Evolutionary conservation across 2,329 filamentous ascomycete genomes (phyloP), one percentile per base, ranked within the genome.

Genomic region (Aspergillus proliferans): DNA sequence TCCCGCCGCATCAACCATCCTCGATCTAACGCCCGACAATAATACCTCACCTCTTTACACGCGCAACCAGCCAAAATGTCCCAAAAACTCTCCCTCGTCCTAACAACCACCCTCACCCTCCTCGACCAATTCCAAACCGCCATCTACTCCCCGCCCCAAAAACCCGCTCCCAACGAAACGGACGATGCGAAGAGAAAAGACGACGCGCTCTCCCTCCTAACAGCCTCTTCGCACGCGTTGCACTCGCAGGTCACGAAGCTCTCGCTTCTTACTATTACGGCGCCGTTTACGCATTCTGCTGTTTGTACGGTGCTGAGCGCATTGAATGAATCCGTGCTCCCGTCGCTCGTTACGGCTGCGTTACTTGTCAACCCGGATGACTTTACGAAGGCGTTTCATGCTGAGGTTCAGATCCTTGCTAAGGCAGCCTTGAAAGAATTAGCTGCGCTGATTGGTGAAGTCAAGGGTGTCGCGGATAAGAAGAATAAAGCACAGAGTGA

Each of bases 231-330:
- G 0, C 80, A 78, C 22, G 76, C 94, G 4, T 81, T 95, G 51
- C 84, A 82, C 64, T 88, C 90, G 0, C 89, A 96, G 64, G 81
- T 85, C 1, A 95, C 90, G 5, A 95, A 95, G 54, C 77, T 96
- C 22, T 92, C 88, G 0, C 83, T 96, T 1, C 79, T 97, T 10
- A 81, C 93, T 1, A 86, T 94, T 61, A 95, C 88, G 61, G 80
- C 88, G 15, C 91, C 92, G 0, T 94, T 95, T 58, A 93, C 90
- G 0, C 84, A 88, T 0, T 83, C 84, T 1, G 91, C 88, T 4
- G 77, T 95, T 30, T 72, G 71, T 8, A 83, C 79, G 21, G 82
- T 94, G 12, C 72, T 96, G 4, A 77, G 81, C 30, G 83, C 90
- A 50, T 76, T 95, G n/a, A 78, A 84, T 19, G 77, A 81, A 10